These are phyloP conservation scores for Houttuynia cordata DNA, from an alignment of 164 flowering plant genomes.

Conservation along the genomic window DNA sequence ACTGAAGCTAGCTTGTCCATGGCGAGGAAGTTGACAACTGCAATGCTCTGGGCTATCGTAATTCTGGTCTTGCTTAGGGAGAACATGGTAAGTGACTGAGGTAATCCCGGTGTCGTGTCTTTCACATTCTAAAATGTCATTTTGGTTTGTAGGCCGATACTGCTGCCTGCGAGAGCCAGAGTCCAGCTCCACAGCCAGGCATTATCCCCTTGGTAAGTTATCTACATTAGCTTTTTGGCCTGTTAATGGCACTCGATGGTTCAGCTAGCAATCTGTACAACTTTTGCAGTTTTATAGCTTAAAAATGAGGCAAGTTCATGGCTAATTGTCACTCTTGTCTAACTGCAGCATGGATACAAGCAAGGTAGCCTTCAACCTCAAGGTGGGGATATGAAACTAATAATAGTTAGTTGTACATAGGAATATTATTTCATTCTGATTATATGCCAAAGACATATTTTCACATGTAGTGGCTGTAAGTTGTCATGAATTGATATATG, in stretches of 20 bases:
- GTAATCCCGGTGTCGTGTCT: neutral
- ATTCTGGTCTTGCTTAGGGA: constrained; percentile 12
- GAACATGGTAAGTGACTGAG: constrained; percentile 15
- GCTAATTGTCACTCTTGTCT: neutral
- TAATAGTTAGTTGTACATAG: no score
- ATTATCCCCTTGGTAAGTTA: constrained; percentile 10
- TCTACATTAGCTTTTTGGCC: neutral
- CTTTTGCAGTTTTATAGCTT: neutral
- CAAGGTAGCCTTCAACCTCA: constrained; percentile 22
- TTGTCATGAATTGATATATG: neutral
- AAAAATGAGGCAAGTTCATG: no score
- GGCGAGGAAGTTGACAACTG: constrained; percentile 12
- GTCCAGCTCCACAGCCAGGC: constrained; percentile 15
- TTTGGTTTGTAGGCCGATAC: neutral
- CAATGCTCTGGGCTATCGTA: constrained; percentile 6
- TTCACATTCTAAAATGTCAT: neutral
- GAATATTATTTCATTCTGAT: neutral
- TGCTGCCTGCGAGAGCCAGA: neutral
- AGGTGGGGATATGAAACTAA: constrained; percentile 8
- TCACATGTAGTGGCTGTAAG: no score
- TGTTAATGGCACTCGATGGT: neutral
- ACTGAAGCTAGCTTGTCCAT: constrained; percentile 8
- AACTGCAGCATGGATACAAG: constrained; percentile 11
- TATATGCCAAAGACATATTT: neutral
- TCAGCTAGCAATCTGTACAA: neutral